Conservation (phyloP, 2,329 filamentous ascomycete genomes). For the Arthroderma sp. region DNA sequence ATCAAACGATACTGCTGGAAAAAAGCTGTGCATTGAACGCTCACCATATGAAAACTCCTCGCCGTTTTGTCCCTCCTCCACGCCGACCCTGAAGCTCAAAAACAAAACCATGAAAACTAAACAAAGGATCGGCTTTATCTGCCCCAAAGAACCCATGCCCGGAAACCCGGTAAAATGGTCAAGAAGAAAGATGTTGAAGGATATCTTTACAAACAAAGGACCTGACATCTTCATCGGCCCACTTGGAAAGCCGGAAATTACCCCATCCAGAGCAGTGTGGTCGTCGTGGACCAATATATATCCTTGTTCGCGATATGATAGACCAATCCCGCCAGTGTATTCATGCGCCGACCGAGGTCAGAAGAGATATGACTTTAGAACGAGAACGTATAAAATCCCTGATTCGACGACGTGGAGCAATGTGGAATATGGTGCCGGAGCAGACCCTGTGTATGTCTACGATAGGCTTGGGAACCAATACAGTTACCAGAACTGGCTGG, state of each 20-base stretch:
- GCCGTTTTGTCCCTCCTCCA: no score
- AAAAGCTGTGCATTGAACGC: no score
- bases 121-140: conserved; percentile 19
- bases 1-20: no score
- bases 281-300: conserved; percentile 11
- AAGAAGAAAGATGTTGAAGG: conserved; percentile 20
- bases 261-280: conserved; percentile 9
- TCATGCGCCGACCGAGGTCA: conserved; percentile 13
- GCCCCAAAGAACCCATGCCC: conserved; percentile 26
- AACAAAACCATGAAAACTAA: background rate
- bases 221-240: conserved; percentile 31
- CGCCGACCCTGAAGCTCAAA: background rate
- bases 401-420: conserved; percentile 19
- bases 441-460: conserved; percentile 13
- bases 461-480: conserved; percentile 15
- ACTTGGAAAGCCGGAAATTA: conserved; percentile 9
- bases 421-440: conserved; percentile 15
- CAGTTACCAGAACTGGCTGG: conserved; percentile 3
- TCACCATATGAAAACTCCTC: no score
- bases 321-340: conserved; percentile 4
- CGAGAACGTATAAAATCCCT: conserved; percentile 18
- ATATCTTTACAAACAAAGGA: conserved; percentile 27
- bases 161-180: conserved; percentile 21
- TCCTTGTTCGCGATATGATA: conserved; percentile 4
- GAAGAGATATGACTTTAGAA: conserved; percentile 22